Evolutionary conservation across 2,329 filamentous ascomycete genomes (phyloP), one percentile per base, ranked within the genome.

Genomic region (Amesomyces nigricolor): DNA sequence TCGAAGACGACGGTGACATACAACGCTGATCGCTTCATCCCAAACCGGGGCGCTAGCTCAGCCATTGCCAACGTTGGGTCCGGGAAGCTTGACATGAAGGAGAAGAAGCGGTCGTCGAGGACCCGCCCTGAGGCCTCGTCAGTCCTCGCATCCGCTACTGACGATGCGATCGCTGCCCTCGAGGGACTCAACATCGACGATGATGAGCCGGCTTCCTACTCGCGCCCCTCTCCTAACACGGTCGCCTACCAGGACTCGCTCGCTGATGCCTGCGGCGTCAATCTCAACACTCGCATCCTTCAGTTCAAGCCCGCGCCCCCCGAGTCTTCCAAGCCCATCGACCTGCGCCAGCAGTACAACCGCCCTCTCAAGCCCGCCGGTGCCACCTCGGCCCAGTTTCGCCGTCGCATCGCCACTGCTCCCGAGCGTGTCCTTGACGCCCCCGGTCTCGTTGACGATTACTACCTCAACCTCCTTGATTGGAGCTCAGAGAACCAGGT

Each of bases 401-500:
- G 91, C 62, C 88, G 94, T 61, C 89, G 92, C 65, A 90, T 99
- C 57, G 88, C 94, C 51, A 96, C 94, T 7, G 91, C 92, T 11
- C 94, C 94, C 10, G 94, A 99, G 74, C 89, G 94, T 62, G 94
- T 99, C 13, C 83, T 99, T 26, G 94, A 99, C 73, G 94, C 94
- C 4, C 94, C 94, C 5, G 94, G 92, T 54, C 83, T 99, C 51
- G 88, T 97, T 59, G 94, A 99, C 67, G 94, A 99, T 76, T 99
- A 97, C 81, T 99, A 99, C 72, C 87, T 99, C 65, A 99, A 99
- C 78, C 81, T 99, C 39, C 84, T 99, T 26, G 94, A 99, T 77
- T 99, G 94, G 94, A 96, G 91, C 69, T 94, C 91, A 6, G 87
- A 88, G 58, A 99, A 99, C 78, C 94, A 99, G 73, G 92, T 99